Conservation (phyloP, 441 rosid species). For the Iberis amara region DNA sequence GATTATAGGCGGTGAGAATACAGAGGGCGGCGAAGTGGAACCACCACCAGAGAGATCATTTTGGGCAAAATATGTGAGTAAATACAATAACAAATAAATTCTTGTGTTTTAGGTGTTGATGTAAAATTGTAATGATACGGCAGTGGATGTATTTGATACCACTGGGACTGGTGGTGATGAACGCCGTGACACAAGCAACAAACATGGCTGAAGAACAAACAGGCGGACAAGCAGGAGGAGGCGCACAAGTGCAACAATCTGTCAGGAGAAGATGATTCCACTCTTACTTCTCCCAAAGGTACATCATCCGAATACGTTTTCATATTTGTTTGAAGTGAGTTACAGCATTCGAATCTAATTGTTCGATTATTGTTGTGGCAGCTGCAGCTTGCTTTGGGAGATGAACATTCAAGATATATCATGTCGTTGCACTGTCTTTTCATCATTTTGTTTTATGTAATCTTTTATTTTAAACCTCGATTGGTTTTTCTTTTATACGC, state of each 20-base stretch:
- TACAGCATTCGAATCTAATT: no score
- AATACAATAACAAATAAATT: not conserved
- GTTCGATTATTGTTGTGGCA: no score
- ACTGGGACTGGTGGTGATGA: constrained; percentile 79
- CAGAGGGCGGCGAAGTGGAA: constrained; percentile 56
- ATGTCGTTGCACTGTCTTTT: no score
- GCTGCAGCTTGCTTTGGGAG: no score
- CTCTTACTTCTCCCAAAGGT: no score
- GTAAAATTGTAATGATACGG: constrained; percentile 18
- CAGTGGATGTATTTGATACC: constrained; percentile 98
- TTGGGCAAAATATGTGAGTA: constrained; percentile 96
- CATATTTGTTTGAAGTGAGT: no score
- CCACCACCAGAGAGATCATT: constrained; percentile 78
- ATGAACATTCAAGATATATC: no score
- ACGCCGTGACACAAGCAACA: constrained; percentile 87
- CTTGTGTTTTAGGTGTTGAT: not conserved
- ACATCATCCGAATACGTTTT: no score
- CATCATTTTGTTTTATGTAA: no score
- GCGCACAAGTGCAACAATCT: constrained; percentile 39
- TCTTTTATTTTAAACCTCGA: no score
- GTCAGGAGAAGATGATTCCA: constrained; percentile 66
- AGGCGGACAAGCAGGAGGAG: constrained; percentile 49
- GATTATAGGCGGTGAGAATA: constrained; percentile 47
- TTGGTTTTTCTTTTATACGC: no score
- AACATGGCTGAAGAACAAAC: constrained; percentile 76